Base-by-base conservation (phyloP, 192 early-diverging fungal genomes). In the Globomyces pollinis-pini region DNA sequence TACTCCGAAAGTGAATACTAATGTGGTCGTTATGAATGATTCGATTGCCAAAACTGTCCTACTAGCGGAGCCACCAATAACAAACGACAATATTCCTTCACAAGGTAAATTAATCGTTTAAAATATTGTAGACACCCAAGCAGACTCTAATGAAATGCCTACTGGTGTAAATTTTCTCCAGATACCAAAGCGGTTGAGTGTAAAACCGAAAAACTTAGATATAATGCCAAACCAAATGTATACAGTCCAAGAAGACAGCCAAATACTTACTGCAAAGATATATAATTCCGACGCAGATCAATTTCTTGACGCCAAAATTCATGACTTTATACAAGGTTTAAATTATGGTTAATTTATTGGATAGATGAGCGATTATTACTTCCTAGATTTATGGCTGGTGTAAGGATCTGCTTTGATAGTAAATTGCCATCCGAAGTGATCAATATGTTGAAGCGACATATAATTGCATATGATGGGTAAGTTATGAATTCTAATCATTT, bases 401-500 rank as follows among this genome's bases (percentile, higher is more conserved):
- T 54, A 8, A 34, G 21, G 2, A 26, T 54, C 8, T 18, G 21
- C 2, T 39, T 54, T 36, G 52, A 54, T 23, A 54, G 8, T 34
- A 23, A 24, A 20, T 8, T 54, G 8, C 29, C 34, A 3, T 24
- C 29, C 20, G 35, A 54, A 3, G 29, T 24, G 52, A 36, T 24
- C 21, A 47, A 26, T 12, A 7, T 54, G 20, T 31, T 54, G 31
- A 21, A 18, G 38, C 21, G 52, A 13, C 52, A 54, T 1, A 26
- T 54, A 21, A 16, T 54, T 21, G 52, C 52, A 36, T 54, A 54
- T 24, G 52, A 54, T 24, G 52, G 52, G 52, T 54, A 54, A 36
- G 7, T 5, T 23, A 7, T 54, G 38, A 18, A 13, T n/a, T n/a
- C 12, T n/a, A 18, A 5, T n/a, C 24, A 54, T 23, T 24, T 13